Evolutionary conservation across 257 asterid genomes (phyloP), one percentile per base, ranked within the genome.

Genomic region (Ballota nigra): DNA sequence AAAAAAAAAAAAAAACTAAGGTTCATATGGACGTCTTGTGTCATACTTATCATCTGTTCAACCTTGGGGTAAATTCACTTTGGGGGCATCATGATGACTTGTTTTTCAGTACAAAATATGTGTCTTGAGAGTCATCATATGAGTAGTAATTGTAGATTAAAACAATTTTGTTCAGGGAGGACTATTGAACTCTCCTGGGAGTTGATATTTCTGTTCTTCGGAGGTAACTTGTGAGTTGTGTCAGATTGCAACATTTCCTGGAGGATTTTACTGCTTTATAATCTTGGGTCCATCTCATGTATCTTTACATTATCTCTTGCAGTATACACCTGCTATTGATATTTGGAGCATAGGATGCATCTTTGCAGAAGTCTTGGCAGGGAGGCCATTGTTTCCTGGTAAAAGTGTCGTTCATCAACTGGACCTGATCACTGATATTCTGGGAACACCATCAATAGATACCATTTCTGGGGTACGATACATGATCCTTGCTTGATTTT

Each of bases 281-380:
- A 41, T 40, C 76, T 31, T 76, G 49, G 56, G n/a, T 61, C 58
- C 56, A 0, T 63, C 83, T 85, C 63, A 84, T 31, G 22, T 65
- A 16, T 73, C 18, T 70, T 26, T 55, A 26, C 45, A 15, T 60
- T 22, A 68, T 60, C 38, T 38, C 71, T 64, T 91, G 88, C 96
- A 90, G 98, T 92, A 92, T 80, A 92, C 97, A 23, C 93, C 96
- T 67, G 98, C 97, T n/a, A 90, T 92, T 60, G 98, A 92, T 72
- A 87, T 88, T 64, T 92, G 97, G 96, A 82, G 98, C 75, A 84
- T 87, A 70, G 97, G 98, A 74, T 92, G 98, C 76, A 92, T 92
- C 70, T 92, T 88, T 64, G 98, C 93, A 0, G 97, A 92, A 84
- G 90, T 92, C 55, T 67, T 90, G 82, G 72, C 86, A 4, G 97